Conservation (phyloP, 257 asterid genomes). For the Solanum microdontum region DNA sequence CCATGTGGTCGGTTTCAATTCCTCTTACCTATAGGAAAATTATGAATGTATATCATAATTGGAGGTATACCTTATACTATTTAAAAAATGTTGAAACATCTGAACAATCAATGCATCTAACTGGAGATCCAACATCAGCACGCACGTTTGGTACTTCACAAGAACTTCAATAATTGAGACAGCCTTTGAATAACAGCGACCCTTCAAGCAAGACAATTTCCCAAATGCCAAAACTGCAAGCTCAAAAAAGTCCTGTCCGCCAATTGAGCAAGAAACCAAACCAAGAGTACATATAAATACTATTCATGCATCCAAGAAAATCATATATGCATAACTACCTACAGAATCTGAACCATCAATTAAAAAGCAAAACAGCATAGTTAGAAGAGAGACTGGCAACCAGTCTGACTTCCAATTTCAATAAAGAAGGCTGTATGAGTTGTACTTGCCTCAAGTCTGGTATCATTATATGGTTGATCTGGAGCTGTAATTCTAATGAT, state of each 20-base stretch:
- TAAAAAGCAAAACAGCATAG: not conserved
- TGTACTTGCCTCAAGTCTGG: slow-evolving; percentile 2
- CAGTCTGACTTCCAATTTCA: not conserved
- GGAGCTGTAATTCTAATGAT: slow-evolving; percentile 20
- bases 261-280: not conserved
- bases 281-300: not conserved
- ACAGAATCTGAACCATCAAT: not conserved
- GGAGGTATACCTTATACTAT: not conserved
- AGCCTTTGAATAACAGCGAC: slow-evolving; percentile 8
- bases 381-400: not conserved
- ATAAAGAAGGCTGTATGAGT: not conserved
- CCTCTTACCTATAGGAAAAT: not conserved
- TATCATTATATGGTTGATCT: slow-evolving; percentile 8
- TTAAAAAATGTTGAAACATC: slow-evolving; percentile 6
- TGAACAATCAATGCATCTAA: slow-evolving; percentile 2
- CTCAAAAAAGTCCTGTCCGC: slow-evolving; percentile 4
- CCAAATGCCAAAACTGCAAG: not conserved
- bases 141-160: not conserved
- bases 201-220: slow-evolving; percentile 2
- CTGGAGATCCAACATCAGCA: slow-evolving; percentile 7
- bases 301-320: not conserved
- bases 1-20: not conserved
- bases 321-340: not conserved
- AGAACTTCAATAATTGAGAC: not conserved
- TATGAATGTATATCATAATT: not conserved